Base-by-base conservation (phyloP, 768 basidiomycete species). In the Hygrophorus pudorinus region DNA sequence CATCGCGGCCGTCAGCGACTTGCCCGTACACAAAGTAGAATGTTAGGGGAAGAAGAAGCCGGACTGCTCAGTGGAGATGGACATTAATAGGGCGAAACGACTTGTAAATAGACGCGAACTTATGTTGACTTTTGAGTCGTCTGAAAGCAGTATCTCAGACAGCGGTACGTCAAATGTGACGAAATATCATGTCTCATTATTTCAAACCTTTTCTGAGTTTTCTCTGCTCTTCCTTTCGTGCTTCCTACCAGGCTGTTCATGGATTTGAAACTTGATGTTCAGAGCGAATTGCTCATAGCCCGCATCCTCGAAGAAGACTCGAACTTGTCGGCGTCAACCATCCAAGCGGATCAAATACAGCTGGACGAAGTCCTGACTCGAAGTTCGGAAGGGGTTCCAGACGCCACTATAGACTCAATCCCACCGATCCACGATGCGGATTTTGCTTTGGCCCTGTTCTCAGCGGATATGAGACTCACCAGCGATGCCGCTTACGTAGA, bases 31-130 rank as follows among this genome's bases (percentile, higher is more conserved):
- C 60, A 53, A 48, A 57, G 46, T 14, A 56, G 36, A 21, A 21
- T 57, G 31, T 41, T 59, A 38, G 65, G 63, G 5, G 75, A 75
- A 48, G 77, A 77, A 51, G 73, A 69, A 41, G 63, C 71, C 0
- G 72, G 71, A 8, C 54, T 79, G 17, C 53, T 79, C 17, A 63
- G 65, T 27, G 67, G 62, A 12, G 73, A 77, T 50, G 38, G 3
- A 5, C 38, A 24, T 24, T 24, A 3, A 24, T 24, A 24, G 24
- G n/a, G n/a, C n/a, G n/a, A n/a, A n/a, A n/a, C n/a, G n/a, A 24
- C 24, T 24, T 24, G 24, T 24, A 24, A 7, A 24, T 24, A 24
- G 24, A 24, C n/a, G 24, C 24, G 24, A 24, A 24, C 24, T 24
- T 24, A 24, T 24, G 24, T 3, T 24, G n/a, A n/a, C n/a, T n/a